Conservation (phyloP, 2,329 filamentous ascomycete genomes). For the Hypoxylon sp. region DNA sequence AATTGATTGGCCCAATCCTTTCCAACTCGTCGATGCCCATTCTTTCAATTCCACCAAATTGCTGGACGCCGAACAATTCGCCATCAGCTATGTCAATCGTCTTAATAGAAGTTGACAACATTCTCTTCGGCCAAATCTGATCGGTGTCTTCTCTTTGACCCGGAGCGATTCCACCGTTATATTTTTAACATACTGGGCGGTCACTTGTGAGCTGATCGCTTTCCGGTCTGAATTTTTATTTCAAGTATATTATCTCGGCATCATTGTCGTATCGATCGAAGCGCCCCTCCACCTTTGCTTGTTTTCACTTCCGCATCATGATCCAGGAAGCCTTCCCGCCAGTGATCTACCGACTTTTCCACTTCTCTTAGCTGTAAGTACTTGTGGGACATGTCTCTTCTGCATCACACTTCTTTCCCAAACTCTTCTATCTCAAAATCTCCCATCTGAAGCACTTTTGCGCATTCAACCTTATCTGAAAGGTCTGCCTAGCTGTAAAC, state of each 20-base stretch:
- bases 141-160: slow-evolving; percentile 5
- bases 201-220: slow-evolving; percentile 8
- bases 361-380: slow-evolving; percentile 50
- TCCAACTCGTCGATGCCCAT: background rate
- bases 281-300: slow-evolving; percentile 27
- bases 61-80: slow-evolving; percentile 25
- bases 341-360: slow-evolving; percentile 39
- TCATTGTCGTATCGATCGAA: slow-evolving; percentile 7
- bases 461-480: slow-evolving; percentile 17
- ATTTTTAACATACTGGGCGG: background rate
- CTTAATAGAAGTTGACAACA: slow-evolving; percentile 30
- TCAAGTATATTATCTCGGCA: slow-evolving; percentile 21
- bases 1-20: slow-evolving; percentile 23
- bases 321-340: slow-evolving; percentile 45
- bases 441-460: slow-evolving; percentile 5
- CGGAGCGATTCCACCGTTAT: slow-evolving; percentile 14
- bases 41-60: slow-evolving; percentile 41
- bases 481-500: slow-evolving; percentile 5
- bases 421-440: background rate
- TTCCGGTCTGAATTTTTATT: slow-evolving; percentile 12
- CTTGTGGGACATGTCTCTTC: background rate
- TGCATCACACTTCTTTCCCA: background rate
- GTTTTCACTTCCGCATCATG: slow-evolving; percentile 47
- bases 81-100: slow-evolving; percentile 31
- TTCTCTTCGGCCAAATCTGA: slow-evolving; percentile 19